These are phyloP conservation scores for Paraphoma chrysanthemicola DNA, from an alignment of 2,329 filamentous ascomycete genomes.

Conservation along the genomic window DNA sequence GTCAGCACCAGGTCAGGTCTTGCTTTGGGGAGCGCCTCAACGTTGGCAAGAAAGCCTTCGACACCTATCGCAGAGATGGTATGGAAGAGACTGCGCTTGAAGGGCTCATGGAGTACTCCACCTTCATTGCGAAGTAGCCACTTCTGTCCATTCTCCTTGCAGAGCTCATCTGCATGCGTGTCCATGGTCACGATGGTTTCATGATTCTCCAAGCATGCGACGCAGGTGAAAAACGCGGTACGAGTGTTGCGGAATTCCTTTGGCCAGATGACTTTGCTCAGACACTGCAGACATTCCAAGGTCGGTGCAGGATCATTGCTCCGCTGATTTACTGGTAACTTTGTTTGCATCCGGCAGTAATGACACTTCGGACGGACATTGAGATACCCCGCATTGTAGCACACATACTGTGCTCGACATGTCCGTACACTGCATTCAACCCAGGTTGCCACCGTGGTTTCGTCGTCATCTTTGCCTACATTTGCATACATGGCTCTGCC, in stretches of 20 bases:
- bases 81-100: conserved; percentile 52
- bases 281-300: conserved; percentile 56
- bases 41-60: conserved; percentile 44
- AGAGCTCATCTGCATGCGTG: conserved; percentile 49
- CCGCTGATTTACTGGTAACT: conserved; percentile 1
- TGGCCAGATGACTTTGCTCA: conserved; percentile 59
- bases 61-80: conserved; percentile 32
- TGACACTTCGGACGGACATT: conserved; percentile 57
- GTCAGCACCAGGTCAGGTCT: conserved; percentile 28
- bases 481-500: conserved; percentile 21
- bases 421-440: conserved; percentile 54
- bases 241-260: conserved; percentile 47
- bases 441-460: conserved; percentile 50
- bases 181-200: conserved; percentile 49
- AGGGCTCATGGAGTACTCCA: conserved; percentile 43
- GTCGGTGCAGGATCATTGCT: conserved; percentile 42
- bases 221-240: conserved; percentile 50
- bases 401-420: conserved; percentile 60
- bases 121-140: conserved; percentile 57
- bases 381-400: conserved; percentile 54
- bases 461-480: conserved; percentile 42
- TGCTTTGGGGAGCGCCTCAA: conserved; percentile 46
- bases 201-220: conserved; percentile 48
- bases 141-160: conserved; percentile 49
- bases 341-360: conserved; percentile 51